These are phyloP conservation scores for Didymella exigua DNA, from an alignment of 2,329 filamentous ascomycete genomes.

Conservation along the genomic window DNA sequence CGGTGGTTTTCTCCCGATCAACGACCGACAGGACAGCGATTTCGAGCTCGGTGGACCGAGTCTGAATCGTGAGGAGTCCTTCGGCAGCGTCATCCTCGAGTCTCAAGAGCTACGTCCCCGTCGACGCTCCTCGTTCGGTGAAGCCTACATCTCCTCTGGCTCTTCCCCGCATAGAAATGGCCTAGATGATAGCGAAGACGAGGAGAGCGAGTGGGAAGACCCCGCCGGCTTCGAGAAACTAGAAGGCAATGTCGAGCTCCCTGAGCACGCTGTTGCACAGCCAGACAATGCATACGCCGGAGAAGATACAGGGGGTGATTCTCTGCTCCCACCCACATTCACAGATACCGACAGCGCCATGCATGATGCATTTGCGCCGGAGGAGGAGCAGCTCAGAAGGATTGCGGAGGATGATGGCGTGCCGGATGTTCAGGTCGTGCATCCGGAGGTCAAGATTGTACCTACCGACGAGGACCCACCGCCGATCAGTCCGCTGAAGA, in stretches of 20 bases:
- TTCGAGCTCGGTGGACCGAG: constrained; percentile 5
- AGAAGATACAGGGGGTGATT: background rate
- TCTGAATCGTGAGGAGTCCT: constrained; percentile 44
- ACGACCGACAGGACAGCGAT: constrained; percentile 20
- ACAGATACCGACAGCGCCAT: background rate
- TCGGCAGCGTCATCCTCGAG: constrained; percentile 38
- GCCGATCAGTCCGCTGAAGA: background rate
- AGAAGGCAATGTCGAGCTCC: background rate
- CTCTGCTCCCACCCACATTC: background rate
- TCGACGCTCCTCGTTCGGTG: constrained; percentile 32
- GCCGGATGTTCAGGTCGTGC: background rate
- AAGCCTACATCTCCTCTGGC: background rate
- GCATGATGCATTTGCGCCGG: background rate
- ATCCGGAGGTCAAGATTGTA: background rate
- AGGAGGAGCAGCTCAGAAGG: background rate
- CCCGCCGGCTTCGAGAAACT: constrained; percentile 7
- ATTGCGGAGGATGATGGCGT: background rate
- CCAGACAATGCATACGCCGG: background rate
- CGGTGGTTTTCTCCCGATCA: constrained; percentile 20
- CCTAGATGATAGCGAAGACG: background rate
- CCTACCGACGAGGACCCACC: background rate
- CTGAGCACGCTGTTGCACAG: background rate
- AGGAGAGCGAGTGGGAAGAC: constrained; percentile 17
- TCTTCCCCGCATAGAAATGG: background rate
- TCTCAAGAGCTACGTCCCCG: constrained; percentile 35